Percentiles rank a stretch among this genome's conserved stretches.
These are phyloP conservation scores for Ephemerocybe angulata DNA, from an alignment of 768 basidiomycete genomes.

Conservation along the genomic window DNA sequence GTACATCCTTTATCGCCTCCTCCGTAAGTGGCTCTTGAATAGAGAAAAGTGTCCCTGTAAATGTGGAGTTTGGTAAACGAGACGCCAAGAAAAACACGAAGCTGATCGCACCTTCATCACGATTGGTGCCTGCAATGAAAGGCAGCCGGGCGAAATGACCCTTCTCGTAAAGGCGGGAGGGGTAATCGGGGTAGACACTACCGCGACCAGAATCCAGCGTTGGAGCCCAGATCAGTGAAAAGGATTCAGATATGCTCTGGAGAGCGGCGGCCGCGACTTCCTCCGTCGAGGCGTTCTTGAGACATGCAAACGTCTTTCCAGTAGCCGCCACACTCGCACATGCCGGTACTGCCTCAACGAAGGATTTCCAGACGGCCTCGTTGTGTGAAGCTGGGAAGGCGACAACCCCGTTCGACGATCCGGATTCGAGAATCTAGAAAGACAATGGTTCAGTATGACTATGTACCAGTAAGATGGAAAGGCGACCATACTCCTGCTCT, in stretches of 20 bases:
- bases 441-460: background rate
- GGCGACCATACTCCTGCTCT: constrained; percentile 25
- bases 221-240: constrained; percentile 26
- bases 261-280: constrained; percentile 22
- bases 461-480: background rate
- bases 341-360: constrained; percentile 33
- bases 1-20: constrained; percentile 20
- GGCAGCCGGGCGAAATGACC: constrained; percentile 34
- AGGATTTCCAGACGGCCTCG: constrained; percentile 34
- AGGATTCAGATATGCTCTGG: background rate
- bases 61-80: background rate
- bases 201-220: constrained; percentile 37
- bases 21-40: constrained; percentile 21
- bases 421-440: constrained; percentile 38
- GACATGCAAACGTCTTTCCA: constrained; percentile 33
- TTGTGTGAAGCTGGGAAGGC: constrained; percentile 28
- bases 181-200: constrained; percentile 37
- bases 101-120: constrained; percentile 41
- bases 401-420: constrained; percentile 34
- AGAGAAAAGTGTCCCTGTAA: constrained; percentile 35
- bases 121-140: constrained; percentile 42
- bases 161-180: constrained; percentile 29
- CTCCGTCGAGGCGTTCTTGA: constrained; percentile 19
- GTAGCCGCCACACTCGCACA: constrained; percentile 26
- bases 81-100: background rate